Evolutionary conservation across 2,329 filamentous ascomycete species (phyloP).

Genomic region (Phialophora expanda): DNA sequence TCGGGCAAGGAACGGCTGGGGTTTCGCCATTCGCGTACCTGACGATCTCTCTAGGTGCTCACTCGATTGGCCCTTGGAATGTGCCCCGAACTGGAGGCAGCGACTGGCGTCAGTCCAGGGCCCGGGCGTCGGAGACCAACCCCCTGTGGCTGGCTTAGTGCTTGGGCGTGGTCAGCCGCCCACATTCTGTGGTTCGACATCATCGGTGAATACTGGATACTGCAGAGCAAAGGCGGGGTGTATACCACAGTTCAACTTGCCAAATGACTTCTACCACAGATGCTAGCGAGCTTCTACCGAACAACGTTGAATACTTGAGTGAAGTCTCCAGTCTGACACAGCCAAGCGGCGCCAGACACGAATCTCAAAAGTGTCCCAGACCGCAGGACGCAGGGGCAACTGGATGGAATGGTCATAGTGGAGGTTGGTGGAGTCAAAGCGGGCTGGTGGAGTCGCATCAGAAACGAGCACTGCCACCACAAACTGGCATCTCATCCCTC

Average conservation of each 20-base stretch:
- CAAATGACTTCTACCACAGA: not conserved
- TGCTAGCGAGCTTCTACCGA: not conserved
- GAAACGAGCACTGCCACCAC: conserved; percentile 21
- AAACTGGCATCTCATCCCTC: conserved; percentile 3
- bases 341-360: not conserved
- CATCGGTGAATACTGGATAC: not conserved
- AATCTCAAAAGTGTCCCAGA: conserved; percentile 6
- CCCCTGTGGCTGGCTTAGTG: conserved; percentile 12
- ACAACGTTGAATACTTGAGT: not conserved
- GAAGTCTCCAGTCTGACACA: not conserved
- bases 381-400: conserved; percentile 10
- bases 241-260: not conserved
- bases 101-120: conserved; percentile 12
- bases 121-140: not conserved
- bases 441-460: conserved; percentile 18
- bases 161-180: not conserved
- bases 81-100: conserved; percentile 22
- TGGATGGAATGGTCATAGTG: conserved; percentile 14
- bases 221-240: not conserved
- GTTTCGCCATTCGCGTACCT: conserved; percentile 30
- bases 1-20: conserved; percentile 13
- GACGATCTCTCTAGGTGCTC: conserved; percentile 30
- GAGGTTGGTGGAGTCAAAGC: conserved; percentile 18
- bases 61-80: conserved; percentile 30
- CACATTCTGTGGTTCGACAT: not conserved